Evolutionary conservation across 495 filamentous ascomycete species (phyloP).

Genomic region (Clohesyomyces aquaticus): DNA sequence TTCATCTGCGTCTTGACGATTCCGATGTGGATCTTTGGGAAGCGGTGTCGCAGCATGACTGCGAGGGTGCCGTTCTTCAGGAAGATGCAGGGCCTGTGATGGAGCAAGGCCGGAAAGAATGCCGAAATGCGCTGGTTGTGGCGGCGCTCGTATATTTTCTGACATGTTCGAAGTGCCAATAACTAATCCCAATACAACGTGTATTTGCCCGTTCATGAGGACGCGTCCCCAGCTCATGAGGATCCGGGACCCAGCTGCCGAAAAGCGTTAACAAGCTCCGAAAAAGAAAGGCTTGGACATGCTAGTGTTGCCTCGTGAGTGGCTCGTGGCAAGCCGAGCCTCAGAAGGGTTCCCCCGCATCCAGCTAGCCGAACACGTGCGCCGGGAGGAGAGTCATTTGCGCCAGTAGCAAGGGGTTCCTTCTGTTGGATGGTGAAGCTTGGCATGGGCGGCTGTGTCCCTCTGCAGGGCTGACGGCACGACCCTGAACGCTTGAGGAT

Average conservation of each 20-base stretch:
- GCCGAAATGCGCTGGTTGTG: too few relatives aligned
- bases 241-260: neutral
- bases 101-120: neutral
- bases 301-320: neutral
- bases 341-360: neutral
- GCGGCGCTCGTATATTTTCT: too few relatives aligned
- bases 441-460: neutral
- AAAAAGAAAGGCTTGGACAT: neutral
- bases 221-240: too few relatives aligned
- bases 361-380: neutral
- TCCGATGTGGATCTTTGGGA: constrained; percentile 38
- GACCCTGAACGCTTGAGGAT: neutral
- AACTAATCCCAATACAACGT: too few relatives aligned
- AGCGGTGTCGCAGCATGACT: constrained; percentile 25
- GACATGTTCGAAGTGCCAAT: too few relatives aligned
- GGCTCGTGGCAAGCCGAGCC: neutral
- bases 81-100: constrained; percentile 26
- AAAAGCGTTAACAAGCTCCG: too few relatives aligned
- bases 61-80: constrained; percentile 20
- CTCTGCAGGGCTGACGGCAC: neutral
- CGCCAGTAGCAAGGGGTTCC: too few relatives aligned
- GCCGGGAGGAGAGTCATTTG: too few relatives aligned
- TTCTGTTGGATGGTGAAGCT: too few relatives aligned
- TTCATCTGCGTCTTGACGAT: constrained; percentile 34
- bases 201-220: too few relatives aligned